Conservation (phyloP, 257 asterid genomes). For the Scutellaria minor region DNA sequence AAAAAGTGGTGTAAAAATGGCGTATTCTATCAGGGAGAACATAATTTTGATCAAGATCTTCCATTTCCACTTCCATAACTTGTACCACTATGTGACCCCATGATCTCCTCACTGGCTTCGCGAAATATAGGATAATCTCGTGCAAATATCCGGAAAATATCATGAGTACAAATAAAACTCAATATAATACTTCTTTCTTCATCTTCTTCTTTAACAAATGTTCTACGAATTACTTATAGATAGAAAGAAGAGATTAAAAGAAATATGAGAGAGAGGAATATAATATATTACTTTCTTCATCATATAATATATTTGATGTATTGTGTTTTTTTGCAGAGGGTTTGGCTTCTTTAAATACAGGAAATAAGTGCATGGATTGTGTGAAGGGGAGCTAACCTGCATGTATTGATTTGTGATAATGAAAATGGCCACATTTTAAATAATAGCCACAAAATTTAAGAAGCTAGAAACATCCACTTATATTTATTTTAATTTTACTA, state of each 20-base stretch:
- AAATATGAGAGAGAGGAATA: background rate
- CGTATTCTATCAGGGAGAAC: conserved; percentile 31
- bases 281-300: conserved; percentile 3
- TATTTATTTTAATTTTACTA: background rate
- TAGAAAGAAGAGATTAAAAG: background rate
- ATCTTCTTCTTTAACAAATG: background rate
- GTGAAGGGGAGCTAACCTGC: background rate
- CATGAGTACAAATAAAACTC: background rate
- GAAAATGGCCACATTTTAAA: background rate
- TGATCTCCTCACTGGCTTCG: conserved; percentile 28
- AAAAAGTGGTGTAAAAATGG: background rate
- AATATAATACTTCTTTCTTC: background rate
- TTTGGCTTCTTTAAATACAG: background rate
- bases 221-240: background rate
- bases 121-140: background rate
- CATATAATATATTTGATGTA: too few relatives aligned
- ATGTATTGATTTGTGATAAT: conserved; percentile 14
- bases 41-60: conserved; percentile 20
- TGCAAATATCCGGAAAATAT: background rate
- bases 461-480: background rate
- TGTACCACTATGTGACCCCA: conserved; percentile 5
- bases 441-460: conserved; percentile 6
- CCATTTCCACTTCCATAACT: conserved; percentile 27
- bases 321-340: background rate
- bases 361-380: background rate